phyloP scores from a whole-genome alignment of 495 filamentous ascomycete species.

The Terfezia boudieri region DNA sequence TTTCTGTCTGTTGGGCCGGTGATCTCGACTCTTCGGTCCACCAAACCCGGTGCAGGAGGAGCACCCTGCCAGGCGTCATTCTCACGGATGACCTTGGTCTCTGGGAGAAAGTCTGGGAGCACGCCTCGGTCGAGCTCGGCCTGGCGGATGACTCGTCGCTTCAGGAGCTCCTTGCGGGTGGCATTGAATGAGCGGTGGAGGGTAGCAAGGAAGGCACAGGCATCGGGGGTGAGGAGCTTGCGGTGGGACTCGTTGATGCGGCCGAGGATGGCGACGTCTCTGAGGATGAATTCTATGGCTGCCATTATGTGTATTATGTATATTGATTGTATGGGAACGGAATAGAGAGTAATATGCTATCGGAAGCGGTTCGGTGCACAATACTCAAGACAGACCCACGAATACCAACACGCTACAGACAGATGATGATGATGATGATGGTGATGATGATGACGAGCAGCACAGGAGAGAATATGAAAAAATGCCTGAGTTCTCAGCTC shows the following conservation, averaged over 20 bases:
- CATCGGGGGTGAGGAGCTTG: slow-evolving; percentile 82
- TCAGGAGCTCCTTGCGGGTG: slow-evolving; percentile 70
- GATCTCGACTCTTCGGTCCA: slow-evolving; percentile 95
- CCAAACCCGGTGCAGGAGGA: slow-evolving; percentile 73
- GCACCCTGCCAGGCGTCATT: slow-evolving; percentile 88
- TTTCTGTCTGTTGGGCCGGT: slow-evolving; percentile 94
- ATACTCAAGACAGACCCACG: no score
- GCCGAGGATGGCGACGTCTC: slow-evolving; percentile 73
- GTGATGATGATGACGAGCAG: no score
- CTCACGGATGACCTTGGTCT: slow-evolving; percentile 90
- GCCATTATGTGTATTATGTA: slow-evolving; percentile 33
- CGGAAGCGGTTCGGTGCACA: no score
- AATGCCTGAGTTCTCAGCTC: no score
- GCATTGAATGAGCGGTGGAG: slow-evolving; percentile 85
- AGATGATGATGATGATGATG: no score
- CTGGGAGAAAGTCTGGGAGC: slow-evolving; percentile 86
- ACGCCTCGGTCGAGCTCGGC: slow-evolving; percentile 80
- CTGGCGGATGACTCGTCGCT: slow-evolving; percentile 71
- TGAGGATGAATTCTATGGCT: slow-evolving; percentile 49
- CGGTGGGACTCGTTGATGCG: slow-evolving; percentile 50
- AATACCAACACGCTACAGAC: no score
- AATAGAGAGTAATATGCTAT: neutral
- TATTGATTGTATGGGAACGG: neutral
- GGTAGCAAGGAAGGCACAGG: slow-evolving; percentile 77
- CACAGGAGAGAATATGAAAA: no score